Conservation (phyloP, 345 rosid species). For the Leavenworthia alabamica region DNA sequence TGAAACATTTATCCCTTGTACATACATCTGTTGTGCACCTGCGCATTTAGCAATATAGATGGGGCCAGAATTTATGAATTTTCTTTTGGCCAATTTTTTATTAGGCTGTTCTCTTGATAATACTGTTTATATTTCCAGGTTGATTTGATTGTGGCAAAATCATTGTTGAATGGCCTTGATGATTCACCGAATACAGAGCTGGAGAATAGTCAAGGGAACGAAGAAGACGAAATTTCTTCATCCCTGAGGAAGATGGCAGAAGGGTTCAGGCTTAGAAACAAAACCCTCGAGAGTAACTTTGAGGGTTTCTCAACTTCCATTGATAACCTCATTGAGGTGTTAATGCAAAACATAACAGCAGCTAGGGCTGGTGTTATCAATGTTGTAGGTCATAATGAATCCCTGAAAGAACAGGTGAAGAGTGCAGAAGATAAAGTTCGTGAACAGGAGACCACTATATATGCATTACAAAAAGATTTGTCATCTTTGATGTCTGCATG, state of each 20-base stretch:
- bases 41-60: not conserved
- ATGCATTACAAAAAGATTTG: constrained; percentile 40
- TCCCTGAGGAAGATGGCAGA: constrained; percentile 46
- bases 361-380: constrained; percentile 36
- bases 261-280: constrained; percentile 44
- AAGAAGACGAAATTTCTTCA: constrained; percentile 38
- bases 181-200: constrained; percentile 31
- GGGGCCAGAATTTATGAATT: not conserved
- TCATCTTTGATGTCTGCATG: constrained; percentile 53
- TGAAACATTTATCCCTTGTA: not conserved
- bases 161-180: constrained; percentile 37
- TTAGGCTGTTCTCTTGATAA: not conserved
- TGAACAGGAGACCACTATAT: constrained; percentile 45
- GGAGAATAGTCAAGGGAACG: constrained; percentile 31
- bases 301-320: constrained; percentile 42
- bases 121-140: constrained; percentile 39
- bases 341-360: constrained; percentile 43
- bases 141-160: constrained; percentile 24
- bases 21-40: not conserved
- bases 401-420: constrained; percentile 45
- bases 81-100: not conserved
- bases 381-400: constrained; percentile 38
- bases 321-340: constrained; percentile 41
- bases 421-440: constrained; percentile 39
- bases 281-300: constrained; percentile 41